Base-by-base conservation (phyloP, 768 basidiomycete genomes). In the Mycena filopes region DNA sequence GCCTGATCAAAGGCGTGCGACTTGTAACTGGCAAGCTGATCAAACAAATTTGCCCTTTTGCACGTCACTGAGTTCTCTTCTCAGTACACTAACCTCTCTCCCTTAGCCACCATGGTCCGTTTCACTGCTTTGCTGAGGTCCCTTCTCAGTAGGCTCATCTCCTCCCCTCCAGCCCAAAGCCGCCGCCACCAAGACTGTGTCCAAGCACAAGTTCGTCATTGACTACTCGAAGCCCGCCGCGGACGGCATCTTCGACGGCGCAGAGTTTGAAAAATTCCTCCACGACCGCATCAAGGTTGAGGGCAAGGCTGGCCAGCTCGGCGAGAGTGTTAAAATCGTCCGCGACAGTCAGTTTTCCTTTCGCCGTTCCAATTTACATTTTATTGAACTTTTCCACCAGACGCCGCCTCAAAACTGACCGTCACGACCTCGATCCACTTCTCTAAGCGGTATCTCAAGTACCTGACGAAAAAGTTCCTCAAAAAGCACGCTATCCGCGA, bases 381-480 rank as follows among this genome's bases (percentile, higher is more conserved):
- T 46, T 40, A 23, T 23, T 49, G 16, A 26, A 46, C 50, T 69
- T n/a, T 55, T 2, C 10, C 2, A 20, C 38, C 38, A 57, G 62
- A 23, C 67, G 92, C 89, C 68, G 88, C 87, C 79, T 90, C 83
- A 75, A 94, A 91, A 82, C 86, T 99, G 78, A 91, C 89, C 60
- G 88, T 99, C 71, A 89, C 90, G 55, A 91, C 95, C 56, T 89
- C 83, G 74, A 89, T 97, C 77, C 89, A 94, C 60, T 92, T 98
- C 82, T 98, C 97, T 54, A 99, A 99, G 84, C 88, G 94, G 61
- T 98, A 98, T 81, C 89, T 98, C 78, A 98, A 99, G 82, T 99
- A 99, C 83, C 86, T 99, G 66, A 98, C 97, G 68, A 99, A 99
- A 87, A 97, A 97, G 85, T 96, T 95, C 87, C 86, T 99, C 81